These are phyloP conservation scores for Viola odorata DNA, from an alignment of 345 rosid genomes.

Conservation along the genomic window DNA sequence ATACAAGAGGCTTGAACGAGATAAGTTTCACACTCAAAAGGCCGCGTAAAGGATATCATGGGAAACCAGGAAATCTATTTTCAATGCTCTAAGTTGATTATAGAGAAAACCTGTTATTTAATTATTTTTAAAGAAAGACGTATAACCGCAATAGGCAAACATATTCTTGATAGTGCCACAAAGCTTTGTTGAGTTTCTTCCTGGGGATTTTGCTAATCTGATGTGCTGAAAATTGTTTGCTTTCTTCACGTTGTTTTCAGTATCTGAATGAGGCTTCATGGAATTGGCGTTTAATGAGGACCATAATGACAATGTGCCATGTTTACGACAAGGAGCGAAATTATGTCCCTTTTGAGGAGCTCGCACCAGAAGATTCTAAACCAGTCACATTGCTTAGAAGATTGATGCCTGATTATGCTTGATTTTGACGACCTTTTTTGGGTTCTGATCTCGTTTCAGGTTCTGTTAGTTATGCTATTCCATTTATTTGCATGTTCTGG, in stretches of 20 bases:
- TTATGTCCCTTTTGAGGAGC: slow-evolving; percentile 58
- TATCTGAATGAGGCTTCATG: slow-evolving; percentile 76
- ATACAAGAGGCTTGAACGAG: no score
- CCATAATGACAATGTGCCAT: slow-evolving; percentile 86
- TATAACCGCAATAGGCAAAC: no score
- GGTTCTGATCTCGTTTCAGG: slow-evolving; percentile 13
- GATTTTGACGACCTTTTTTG: slow-evolving; percentile 12
- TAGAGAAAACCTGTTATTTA: no score
- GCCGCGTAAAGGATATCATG: no score
- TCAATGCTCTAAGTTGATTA: no score
- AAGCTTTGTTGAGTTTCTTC: not conserved
- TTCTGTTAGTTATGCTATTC: slow-evolving; percentile 21
- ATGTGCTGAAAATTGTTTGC: not conserved
- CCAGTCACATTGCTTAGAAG: slow-evolving; percentile 69
- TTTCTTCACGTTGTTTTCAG: slow-evolving; percentile 33
- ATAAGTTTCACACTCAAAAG: no score
- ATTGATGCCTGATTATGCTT: slow-evolving; percentile 66
- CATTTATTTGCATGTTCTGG: slow-evolving; percentile 4
- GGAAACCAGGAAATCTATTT: no score
- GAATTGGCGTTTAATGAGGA: slow-evolving; percentile 95
- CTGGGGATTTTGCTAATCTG: not conserved
- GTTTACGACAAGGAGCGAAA: slow-evolving; percentile 66
- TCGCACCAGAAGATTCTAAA: slow-evolving; percentile 64
- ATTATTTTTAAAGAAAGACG: no score
- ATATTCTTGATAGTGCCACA: no score